Evolutionary conservation across 1,284 basidiomycete genomes (phyloP).

Genomic region (Boletus semigastroideus): DNA sequence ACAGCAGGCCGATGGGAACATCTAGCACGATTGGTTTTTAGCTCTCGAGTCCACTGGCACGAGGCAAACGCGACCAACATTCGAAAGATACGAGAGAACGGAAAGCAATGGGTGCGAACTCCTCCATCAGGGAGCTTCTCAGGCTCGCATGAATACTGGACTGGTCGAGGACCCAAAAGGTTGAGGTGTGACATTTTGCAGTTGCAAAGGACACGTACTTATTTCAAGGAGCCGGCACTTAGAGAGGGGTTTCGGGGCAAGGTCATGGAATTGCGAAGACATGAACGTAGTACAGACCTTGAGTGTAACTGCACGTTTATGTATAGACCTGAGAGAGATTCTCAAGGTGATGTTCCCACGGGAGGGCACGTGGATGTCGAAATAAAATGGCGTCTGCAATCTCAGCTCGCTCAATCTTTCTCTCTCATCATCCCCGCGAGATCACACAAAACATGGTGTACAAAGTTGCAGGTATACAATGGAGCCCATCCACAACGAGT

Average conservation of each 20-base stretch:
- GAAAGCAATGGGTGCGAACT: slow-evolving; percentile 57
- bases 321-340: not conserved
- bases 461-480: slow-evolving; percentile 74
- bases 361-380: slow-evolving; percentile 24
- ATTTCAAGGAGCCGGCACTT: slow-evolving; percentile 67
- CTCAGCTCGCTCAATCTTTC: slow-evolving; percentile 39
- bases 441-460: slow-evolving; percentile 62
- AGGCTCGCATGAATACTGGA: slow-evolving; percentile 61
- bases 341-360: slow-evolving; percentile 31
- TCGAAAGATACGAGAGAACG: slow-evolving; percentile 68
- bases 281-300: slow-evolving; percentile 4
- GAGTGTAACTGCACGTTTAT: not conserved
- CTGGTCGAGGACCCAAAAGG: slow-evolving; percentile 9
- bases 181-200: slow-evolving; percentile 8
- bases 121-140: slow-evolving; percentile 33
- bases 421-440: slow-evolving; percentile 29
- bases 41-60: not conserved
- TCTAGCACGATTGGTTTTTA: slow-evolving; percentile 38
- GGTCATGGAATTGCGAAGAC: slow-evolving; percentile 3
- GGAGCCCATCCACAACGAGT: not conserved
- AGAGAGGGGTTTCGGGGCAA: not conserved
- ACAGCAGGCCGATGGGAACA: slow-evolving; percentile 63
- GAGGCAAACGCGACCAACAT: slow-evolving; percentile 48
- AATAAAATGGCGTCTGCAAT: slow-evolving; percentile 38
- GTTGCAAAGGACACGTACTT: slow-evolving; percentile 17